Conservation (phyloP, 371 early-diverging fungal species). For the Apophysomyces variabilis region DNA sequence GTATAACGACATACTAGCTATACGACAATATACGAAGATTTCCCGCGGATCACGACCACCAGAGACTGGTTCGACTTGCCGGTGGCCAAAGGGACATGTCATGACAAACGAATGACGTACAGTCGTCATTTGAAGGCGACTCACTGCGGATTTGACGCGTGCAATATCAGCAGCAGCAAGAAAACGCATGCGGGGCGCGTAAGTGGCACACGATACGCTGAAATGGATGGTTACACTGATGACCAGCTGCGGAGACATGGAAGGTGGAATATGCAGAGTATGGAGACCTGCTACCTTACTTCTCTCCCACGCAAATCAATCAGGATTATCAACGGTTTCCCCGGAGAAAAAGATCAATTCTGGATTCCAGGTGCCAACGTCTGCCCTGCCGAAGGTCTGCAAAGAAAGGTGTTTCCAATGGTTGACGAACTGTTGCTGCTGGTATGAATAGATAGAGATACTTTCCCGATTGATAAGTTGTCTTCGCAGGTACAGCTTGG, state of each 20-base stretch:
- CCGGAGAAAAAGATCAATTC: neutral
- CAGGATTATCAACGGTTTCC: neutral
- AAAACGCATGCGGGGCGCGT: neutral
- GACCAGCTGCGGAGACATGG: conserved; percentile 1
- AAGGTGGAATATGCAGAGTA: neutral
- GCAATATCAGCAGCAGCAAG: neutral
- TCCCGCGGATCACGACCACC: neutral
- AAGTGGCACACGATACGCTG: neutral
- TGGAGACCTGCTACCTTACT: neutral
- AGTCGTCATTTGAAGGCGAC: neutral
- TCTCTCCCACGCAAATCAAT: neutral
- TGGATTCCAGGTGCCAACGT: neutral
- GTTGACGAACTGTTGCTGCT: neutral
- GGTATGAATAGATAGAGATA: neutral
- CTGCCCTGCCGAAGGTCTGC: neutral
- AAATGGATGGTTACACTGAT: conserved; percentile 1
- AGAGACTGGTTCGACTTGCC: neutral
- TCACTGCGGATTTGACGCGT: neutral
- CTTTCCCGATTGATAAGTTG: too few species aligned
- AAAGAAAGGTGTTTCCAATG: neutral
- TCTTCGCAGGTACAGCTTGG: too few species aligned
- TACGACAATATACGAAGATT: neutral
- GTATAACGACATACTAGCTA: too few species aligned
- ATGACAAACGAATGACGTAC: neutral
- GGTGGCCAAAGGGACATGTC: too few species aligned